Evolutionary conservation across 306 rosid species (phyloP).

Genomic region (Macrotyloma uniflorum): DNA sequence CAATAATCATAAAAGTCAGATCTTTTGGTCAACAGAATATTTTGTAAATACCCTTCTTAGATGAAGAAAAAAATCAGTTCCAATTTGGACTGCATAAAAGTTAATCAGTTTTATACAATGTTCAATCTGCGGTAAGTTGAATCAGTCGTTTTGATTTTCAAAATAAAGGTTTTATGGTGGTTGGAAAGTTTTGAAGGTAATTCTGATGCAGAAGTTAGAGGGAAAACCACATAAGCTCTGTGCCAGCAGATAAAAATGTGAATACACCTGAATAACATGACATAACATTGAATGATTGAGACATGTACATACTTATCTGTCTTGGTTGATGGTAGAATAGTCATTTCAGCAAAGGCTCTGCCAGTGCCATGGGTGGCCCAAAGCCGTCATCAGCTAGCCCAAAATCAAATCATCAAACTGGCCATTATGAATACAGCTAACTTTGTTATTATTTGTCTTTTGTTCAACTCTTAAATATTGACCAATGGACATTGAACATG

Average conservation of each 20-base stretch:
- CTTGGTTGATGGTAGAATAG: constrained; percentile 34
- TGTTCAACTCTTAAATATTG: constrained; percentile 4
- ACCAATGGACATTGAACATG: constrained; percentile 34
- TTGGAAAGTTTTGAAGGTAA: neutral
- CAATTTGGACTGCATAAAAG: too few species aligned
- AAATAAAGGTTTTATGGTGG: too few species aligned
- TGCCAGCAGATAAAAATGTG: neutral
- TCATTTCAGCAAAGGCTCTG: constrained; percentile 16
- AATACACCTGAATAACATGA: neutral
- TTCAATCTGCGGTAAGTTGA: too few species aligned
- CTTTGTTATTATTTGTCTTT: constrained; percentile 32
- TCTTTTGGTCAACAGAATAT: neutral
- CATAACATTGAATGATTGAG: neutral
- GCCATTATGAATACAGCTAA: constrained; percentile 44
- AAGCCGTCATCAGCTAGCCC: constrained; percentile 28
- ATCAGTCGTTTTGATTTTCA: too few species aligned
- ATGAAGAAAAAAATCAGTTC: neutral
- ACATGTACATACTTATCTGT: neutral
- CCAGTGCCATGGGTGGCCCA: constrained; percentile 13
- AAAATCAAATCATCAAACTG: constrained; percentile 36
- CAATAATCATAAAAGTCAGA: neutral
- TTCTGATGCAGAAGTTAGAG: neutral
- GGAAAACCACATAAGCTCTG: neutral
- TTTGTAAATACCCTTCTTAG: neutral
- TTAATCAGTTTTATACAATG: too few species aligned